phyloP scores from a whole-genome alignment of 2,329 filamentous ascomycete species.

The Helicocarpus griseus region DNA sequence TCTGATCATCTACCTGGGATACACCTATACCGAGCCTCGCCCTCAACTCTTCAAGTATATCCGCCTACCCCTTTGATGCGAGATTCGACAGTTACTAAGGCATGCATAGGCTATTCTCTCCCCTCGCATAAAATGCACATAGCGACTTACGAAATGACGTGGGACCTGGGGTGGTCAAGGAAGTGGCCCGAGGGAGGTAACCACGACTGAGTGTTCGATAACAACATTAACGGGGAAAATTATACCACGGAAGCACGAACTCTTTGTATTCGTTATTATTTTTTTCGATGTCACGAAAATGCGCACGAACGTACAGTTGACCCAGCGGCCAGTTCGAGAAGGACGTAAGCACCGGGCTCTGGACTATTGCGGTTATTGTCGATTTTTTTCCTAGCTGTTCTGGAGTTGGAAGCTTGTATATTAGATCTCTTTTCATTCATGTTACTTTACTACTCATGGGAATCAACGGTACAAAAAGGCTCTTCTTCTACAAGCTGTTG shows the following conservation, averaged over 20 bases:
- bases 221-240: no score
- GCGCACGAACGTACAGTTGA: not conserved
- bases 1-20: conserved; percentile 95
- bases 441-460: not conserved
- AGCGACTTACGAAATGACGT: not conserved
- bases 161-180: not conserved
- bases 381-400: not conserved
- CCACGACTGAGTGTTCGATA: no score
- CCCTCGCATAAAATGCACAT: conserved; percentile 26
- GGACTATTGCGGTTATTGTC: not conserved
- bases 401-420: conserved; percentile 5
- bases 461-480: not conserved
- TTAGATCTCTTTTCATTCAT: not conserved
- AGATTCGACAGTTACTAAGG: not conserved
- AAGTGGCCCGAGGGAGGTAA: no score
- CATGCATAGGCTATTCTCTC: conserved; percentile 30
- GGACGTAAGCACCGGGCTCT: not conserved
- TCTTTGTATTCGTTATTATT: no score
- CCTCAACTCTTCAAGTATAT: conserved; percentile 68
- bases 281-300: not conserved
- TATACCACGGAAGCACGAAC: no score
- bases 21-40: conserved; percentile 86
- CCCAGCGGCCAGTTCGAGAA: not conserved
- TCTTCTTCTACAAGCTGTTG: not conserved
- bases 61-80: not conserved